These are phyloP conservation scores for Cytospora leucostoma DNA, from an alignment of 2,329 filamentous ascomycete genomes.

Conservation along the genomic window DNA sequence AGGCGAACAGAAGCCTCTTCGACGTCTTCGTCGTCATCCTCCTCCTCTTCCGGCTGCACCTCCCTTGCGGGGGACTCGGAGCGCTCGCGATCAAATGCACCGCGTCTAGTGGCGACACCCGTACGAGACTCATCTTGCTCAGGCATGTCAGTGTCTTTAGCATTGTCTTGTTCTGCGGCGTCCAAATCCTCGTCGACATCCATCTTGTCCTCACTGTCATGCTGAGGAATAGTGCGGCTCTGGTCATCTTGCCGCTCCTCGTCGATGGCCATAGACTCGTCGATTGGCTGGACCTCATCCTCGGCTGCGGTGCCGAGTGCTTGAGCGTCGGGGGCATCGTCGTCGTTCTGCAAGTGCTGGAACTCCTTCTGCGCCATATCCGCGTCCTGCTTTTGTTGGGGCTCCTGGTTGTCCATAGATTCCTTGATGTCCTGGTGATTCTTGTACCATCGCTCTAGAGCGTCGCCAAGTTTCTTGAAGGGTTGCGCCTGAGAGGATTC, in stretches of 20 bases:
- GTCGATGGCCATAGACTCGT: constrained; percentile 87
- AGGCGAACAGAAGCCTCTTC: constrained; percentile 64
- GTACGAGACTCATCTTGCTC: constrained; percentile 57
- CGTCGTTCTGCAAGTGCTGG: constrained; percentile 86
- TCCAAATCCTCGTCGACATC: constrained; percentile 45
- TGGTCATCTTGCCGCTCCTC: constrained; percentile 59
- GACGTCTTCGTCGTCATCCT: constrained; percentile 42
- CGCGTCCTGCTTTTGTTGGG: constrained; percentile 54
- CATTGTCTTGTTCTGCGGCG: constrained; percentile 42
- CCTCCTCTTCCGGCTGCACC: constrained; percentile 40
- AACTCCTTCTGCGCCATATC: constrained; percentile 83
- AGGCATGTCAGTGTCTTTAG: constrained; percentile 45
- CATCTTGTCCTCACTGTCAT: constrained; percentile 44
- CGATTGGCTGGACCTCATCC: constrained; percentile 81
- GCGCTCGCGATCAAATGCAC: constrained; percentile 57
- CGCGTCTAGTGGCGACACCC: constrained; percentile 61
- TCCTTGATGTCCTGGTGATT: constrained; percentile 81
- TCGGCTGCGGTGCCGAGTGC: constrained; percentile 86
- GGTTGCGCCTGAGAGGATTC: constrained; percentile 59
- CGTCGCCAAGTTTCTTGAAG: constrained; percentile 93
- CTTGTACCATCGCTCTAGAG: constrained; percentile 88
- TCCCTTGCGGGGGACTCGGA: constrained; percentile 39
- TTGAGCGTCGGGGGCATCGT: constrained; percentile 81
- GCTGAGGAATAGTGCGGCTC: constrained; percentile 52
- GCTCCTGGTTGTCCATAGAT: constrained; percentile 56